Evolutionary conservation across 306 rosid species (phyloP), one percentile per base, ranked within the genome.

Genomic region (Malus sieversii): DNA sequence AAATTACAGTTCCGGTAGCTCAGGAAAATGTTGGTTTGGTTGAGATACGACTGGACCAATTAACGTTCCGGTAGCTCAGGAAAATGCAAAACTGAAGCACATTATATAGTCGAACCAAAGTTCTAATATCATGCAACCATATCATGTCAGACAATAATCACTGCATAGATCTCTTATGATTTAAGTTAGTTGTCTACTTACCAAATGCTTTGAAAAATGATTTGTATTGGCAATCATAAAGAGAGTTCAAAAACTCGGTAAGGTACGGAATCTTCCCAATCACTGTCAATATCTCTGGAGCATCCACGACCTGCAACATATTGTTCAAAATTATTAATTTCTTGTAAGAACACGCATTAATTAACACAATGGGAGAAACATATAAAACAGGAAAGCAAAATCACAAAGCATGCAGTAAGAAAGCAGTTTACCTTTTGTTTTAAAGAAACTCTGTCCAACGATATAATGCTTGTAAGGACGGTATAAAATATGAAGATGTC

Each of bases 261-360:
- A 95, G 93, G 82, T 89, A 72, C 33, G 91, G 96, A 61, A 95
- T 88, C 85, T 95, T 95, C 71, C 97, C 99, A 70, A 95, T 92
- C 83, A 95, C 97, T 0, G 99, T 83, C 85, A 95, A 78, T 65
- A 95, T 95, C 90, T 92, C 99, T 2, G 98, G 98, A 71, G 99
- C 98, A 85, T 95, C 99, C 40, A 90, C 98, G 27, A 89, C 99
- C 98, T 95, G 83, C 76, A 33, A 68, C 63, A 83, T 19, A 77
- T 75, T 42, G 68, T 46, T 48, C 6, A 6, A 38, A 29, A 68
- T 80, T 76, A 68, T 25, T 19, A 38, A 66, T 32, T 25, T 45
- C 33, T 13, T n/a, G 40, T 12, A 71, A 42, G 63, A 75, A 72
- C 6, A 71, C 16, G 6, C 42, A 60, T 52, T 66, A 45, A 29